These are phyloP conservation scores for Starmerella cellae DNA, from an alignment of 805 yeast genomes.

Conservation along the genomic window DNA sequence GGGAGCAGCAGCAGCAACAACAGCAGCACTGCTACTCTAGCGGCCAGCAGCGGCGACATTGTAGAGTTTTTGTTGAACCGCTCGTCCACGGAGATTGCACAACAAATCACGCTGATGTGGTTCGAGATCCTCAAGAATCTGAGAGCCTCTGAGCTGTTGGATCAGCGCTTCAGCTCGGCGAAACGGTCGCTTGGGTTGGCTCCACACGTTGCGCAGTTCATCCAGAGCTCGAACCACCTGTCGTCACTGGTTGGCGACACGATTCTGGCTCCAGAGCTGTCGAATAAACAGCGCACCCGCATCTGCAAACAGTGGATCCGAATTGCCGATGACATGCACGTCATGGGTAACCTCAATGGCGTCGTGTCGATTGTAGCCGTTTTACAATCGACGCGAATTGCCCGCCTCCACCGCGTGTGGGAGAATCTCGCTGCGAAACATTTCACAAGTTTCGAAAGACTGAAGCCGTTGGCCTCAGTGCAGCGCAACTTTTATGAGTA, in stretches of 20 bases:
- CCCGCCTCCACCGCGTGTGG: constrained; percentile 27
- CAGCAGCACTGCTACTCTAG: background rate
- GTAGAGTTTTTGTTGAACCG: constrained; percentile 4
- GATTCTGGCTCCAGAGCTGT: constrained; percentile 23
- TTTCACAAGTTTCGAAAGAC: constrained; percentile 18
- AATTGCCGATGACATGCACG: constrained; percentile 26
- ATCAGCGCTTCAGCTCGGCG: constrained; percentile 25
- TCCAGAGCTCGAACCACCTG: constrained; percentile 25
- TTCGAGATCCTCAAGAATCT: constrained; percentile 22
- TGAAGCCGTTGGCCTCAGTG: constrained; percentile 25
- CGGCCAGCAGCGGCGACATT: background rate
- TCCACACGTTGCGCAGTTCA: constrained; percentile 25
- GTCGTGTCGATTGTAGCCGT: constrained; percentile 26
- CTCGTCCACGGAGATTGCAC: constrained; percentile 23
- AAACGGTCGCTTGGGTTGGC: constrained; percentile 25
- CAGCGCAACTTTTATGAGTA: constrained; percentile 28
- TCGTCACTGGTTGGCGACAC: constrained; percentile 29
- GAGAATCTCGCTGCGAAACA: constrained; percentile 24
- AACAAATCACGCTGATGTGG: constrained; percentile 28
- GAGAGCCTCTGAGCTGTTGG: constrained; percentile 26
- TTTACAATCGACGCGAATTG: constrained; percentile 27
- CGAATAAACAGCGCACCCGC: constrained; percentile 24
- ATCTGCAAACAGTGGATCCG: constrained; percentile 30
- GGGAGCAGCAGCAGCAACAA: background rate
- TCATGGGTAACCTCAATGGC: constrained; percentile 26